Percentiles rank a stretch among this genome's conserved stretches.
Conservation (phyloP, 179 eudicot species). For the Silene coronaria region DNA sequence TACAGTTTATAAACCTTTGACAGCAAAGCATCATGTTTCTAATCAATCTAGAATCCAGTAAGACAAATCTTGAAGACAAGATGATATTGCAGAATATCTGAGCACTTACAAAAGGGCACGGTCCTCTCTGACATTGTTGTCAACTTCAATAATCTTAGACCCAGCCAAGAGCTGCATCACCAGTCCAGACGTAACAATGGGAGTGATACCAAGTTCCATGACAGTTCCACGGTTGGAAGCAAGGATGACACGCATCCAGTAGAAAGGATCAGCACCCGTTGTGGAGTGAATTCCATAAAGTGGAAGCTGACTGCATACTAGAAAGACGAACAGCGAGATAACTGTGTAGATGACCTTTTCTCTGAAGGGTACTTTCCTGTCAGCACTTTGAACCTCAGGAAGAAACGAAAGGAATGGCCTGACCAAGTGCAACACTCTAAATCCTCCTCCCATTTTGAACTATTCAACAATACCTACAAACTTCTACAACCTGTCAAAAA, state of each 20-base stretch:
- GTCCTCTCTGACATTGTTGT: conserved; percentile 84
- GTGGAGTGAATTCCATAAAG: conserved; percentile 84
- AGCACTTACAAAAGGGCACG: conserved; percentile 70
- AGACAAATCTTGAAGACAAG: background rate
- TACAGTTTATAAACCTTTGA: background rate
- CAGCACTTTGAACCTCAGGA: conserved; percentile 77
- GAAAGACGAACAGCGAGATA: conserved; percentile 65
- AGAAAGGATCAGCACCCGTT: conserved; percentile 77
- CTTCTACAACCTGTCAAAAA: conserved; percentile 18
- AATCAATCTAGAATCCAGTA: background rate
- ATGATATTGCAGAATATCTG: background rate
- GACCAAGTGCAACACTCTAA: conserved; percentile 72
- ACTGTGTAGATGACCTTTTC: conserved; percentile 86
- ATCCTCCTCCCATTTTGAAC: conserved; percentile 67
- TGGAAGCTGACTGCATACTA: conserved; percentile 89
- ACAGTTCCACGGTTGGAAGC: conserved; percentile 86
- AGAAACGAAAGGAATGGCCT: conserved; percentile 70
- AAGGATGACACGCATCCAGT: conserved; percentile 91
- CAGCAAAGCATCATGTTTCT: background rate
- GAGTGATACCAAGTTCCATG: conserved; percentile 93
- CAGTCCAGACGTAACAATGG: conserved; percentile 79
- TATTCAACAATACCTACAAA: conserved; percentile 10
- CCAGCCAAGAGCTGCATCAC: conserved; percentile 93
- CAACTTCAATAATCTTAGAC: conserved; percentile 83
- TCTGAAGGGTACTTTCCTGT: conserved; percentile 69